phyloP scores from a whole-genome alignment of 2,329 filamentous ascomycete genomes.

The Dryadomyces quercus-mongolicae region DNA sequence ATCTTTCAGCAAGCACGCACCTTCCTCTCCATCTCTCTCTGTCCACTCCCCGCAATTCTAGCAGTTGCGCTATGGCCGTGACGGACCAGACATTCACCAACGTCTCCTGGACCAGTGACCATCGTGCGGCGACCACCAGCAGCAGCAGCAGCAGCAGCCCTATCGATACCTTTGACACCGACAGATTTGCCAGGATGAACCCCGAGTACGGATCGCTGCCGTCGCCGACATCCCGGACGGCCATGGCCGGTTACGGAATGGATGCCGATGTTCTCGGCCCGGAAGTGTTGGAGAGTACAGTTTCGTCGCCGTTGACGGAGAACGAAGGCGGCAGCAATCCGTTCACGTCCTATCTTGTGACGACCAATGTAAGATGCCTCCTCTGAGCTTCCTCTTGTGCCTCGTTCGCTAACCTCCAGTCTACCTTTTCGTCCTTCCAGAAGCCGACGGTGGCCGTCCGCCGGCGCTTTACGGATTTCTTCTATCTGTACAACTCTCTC shows the following conservation, averaged over 20 bases:
- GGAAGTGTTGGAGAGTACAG: conserved; percentile 72
- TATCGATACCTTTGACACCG: neutral
- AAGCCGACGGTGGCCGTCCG: conserved; percentile 68
- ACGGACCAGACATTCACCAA: conserved; percentile 61
- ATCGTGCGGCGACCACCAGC: conserved; percentile 10
- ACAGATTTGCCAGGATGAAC: conserved; percentile 1
- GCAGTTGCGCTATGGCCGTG: conserved; percentile 29
- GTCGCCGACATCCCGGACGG: conserved; percentile 12
- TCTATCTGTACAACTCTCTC: conserved; percentile 88
- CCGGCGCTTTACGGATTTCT: conserved; percentile 93
- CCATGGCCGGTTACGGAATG: conserved; percentile 31
- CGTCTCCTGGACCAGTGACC: conserved; percentile 50
- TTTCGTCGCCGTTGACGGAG: conserved; percentile 80
- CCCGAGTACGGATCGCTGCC: conserved; percentile 7
- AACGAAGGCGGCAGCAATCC: conserved; percentile 94
- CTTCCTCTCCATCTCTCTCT: too few relatives aligned
- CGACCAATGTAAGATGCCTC: conserved; percentile 55
- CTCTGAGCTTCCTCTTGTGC: neutral
- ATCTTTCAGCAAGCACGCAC: too few relatives aligned
- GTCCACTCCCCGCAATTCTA: too few relatives aligned
- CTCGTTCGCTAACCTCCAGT: conserved; percentile 36
- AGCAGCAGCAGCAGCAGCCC: conserved; percentile 26
- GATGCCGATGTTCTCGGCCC: conserved; percentile 53
- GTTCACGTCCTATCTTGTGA: conserved; percentile 91
- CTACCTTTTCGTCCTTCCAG: conserved; percentile 88